Percentiles rank a stretch among this genome's conserved stretches.
These are phyloP conservation scores for Saccharomycopsis microspora DNA, from an alignment of 805 yeast species.

Conservation along the genomic window DNA sequence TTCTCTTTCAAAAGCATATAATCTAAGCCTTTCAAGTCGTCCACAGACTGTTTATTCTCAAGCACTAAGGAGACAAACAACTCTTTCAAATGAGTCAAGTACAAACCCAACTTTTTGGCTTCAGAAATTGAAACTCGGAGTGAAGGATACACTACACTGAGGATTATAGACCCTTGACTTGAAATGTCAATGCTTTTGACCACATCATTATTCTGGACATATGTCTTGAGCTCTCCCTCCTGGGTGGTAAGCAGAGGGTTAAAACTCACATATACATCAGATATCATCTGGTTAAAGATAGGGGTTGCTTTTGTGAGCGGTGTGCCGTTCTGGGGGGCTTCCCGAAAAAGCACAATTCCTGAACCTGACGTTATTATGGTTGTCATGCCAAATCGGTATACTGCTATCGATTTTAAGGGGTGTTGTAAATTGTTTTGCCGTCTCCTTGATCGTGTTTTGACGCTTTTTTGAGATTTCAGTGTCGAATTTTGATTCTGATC, in stretches of 20 bases:
- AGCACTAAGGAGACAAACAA: conserved; percentile 28
- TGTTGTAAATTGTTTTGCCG: too few relatives aligned
- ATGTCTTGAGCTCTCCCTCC: conserved; percentile 5
- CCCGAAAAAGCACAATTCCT: conserved; percentile 14
- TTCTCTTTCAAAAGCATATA: conserved; percentile 9
- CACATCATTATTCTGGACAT: conserved; percentile 8
- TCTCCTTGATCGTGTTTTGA: too few relatives aligned
- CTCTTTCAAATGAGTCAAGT: conserved; percentile 8
- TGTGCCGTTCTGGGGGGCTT: neutral
- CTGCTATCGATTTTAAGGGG: too few relatives aligned
- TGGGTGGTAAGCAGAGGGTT: neutral
- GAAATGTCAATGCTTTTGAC: conserved; percentile 9
- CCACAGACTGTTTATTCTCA: conserved; percentile 33
- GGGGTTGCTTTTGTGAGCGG: neutral
- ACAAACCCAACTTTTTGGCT: conserved; percentile 1
- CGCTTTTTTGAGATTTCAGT: too few relatives aligned
- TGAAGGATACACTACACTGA: conserved; percentile 5
- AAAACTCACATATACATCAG: conserved; percentile 7
- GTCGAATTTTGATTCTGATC: too few relatives aligned
- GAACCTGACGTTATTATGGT: conserved; percentile 12
- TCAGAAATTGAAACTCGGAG: conserved; percentile 4
- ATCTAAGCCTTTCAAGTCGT: conserved; percentile 36
- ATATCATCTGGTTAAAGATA: conserved; percentile 10
- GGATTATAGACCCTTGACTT: conserved; percentile 4
- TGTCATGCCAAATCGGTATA: too few relatives aligned